These are phyloP conservation scores for Yarrowia sp. DNA, from an alignment of 805 yeast species.

Conservation along the genomic window DNA sequence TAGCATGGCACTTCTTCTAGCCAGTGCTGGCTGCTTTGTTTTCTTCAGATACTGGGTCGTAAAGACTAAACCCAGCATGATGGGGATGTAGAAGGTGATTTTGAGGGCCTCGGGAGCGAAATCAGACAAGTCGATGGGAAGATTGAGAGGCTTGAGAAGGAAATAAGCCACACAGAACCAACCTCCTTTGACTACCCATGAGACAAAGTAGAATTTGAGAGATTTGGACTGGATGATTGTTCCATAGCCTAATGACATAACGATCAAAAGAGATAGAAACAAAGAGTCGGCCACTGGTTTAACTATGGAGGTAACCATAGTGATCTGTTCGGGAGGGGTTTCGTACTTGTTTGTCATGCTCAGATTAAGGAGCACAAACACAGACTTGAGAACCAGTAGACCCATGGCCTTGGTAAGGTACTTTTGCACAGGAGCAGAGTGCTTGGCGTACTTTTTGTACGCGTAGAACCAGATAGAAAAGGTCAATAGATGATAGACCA, in stretches of 20 bases:
- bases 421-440: not conserved
- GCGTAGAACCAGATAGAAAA: not conserved
- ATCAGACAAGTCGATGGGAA: not conserved
- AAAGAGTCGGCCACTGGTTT: not conserved
- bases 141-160: not conserved
- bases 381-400: not conserved
- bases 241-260: not conserved
- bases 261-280: not conserved
- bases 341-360: not conserved
- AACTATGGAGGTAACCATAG: not conserved
- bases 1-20: not conserved
- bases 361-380: not conserved
- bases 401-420: slow-evolving; percentile 5
- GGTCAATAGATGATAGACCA: not conserved
- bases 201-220: not conserved
- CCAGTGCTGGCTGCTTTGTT: not conserved
- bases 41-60: not conserved
- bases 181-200: not conserved
- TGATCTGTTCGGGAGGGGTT: not conserved
- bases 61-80: not conserved
- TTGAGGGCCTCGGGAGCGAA: not conserved
- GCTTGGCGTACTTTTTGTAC: not conserved
- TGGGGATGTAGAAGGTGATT: slow-evolving; percentile 10
- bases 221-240: not conserved
- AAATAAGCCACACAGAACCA: not conserved